These are phyloP conservation scores for Canariomyces notabilis DNA, from an alignment of 2,329 filamentous ascomycete genomes.

Conservation along the genomic window DNA sequence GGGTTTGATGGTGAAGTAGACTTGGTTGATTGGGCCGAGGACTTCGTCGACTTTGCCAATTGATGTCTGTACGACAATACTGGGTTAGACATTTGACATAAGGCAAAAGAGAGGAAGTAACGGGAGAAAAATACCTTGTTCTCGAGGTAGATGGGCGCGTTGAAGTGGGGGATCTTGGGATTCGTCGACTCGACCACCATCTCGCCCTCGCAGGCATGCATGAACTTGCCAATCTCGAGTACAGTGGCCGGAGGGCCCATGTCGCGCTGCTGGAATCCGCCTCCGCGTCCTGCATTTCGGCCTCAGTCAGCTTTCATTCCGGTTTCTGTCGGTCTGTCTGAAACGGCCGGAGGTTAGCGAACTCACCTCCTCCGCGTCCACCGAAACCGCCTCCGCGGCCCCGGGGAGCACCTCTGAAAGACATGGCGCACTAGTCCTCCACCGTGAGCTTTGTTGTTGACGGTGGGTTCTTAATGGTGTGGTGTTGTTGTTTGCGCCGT, in stretches of 20 bases:
- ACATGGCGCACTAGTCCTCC: constrained; percentile 41
- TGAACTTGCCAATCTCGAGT: constrained; percentile 84
- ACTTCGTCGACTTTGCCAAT: constrained; percentile 98
- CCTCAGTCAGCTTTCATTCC: not conserved
- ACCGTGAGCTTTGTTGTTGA: constrained; percentile 14
- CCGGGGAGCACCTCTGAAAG: constrained; percentile 52
- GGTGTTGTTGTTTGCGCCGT: constrained; percentile 11
- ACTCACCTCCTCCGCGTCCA: constrained; percentile 47
- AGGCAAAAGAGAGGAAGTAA: not conserved
- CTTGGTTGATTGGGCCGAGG: constrained; percentile 93
- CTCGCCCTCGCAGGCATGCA: constrained; percentile 95
- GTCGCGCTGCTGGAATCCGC: constrained; percentile 54
- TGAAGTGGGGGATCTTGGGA: constrained; percentile 96
- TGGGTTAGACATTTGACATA: constrained; percentile 27
- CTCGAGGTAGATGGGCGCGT: constrained; percentile 96
- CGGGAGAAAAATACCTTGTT: constrained; percentile 69
- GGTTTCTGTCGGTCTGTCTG: constrained; percentile 4
- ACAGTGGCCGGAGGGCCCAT: constrained; percentile 60
- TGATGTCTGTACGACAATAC: constrained; percentile 54
- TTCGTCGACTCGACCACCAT: constrained; percentile 96
- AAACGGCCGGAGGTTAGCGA: constrained; percentile 25
- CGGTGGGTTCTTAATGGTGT: constrained; percentile 6
- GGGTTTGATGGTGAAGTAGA: constrained; percentile 97
- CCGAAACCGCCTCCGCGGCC: constrained; percentile 46
- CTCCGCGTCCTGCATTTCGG: constrained; percentile 46